These are phyloP conservation scores for Starmera dryadoides DNA, from an alignment of 805 yeast genomes.

Conservation along the genomic window DNA sequence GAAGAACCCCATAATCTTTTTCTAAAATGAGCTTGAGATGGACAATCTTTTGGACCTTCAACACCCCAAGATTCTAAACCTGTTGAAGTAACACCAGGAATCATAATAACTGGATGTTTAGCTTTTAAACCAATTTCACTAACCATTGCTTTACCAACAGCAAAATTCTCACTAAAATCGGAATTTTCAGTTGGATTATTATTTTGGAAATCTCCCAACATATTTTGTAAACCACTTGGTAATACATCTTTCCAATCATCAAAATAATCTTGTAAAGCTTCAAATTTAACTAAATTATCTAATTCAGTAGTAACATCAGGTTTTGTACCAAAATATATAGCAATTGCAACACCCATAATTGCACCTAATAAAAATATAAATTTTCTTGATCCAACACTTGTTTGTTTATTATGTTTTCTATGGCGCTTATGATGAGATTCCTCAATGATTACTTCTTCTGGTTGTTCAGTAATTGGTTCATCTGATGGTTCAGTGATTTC, in stretches of 20 bases:
- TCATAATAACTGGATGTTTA: conserved; percentile 78
- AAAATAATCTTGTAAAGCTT: conserved; percentile 47
- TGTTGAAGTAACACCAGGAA: conserved; percentile 94
- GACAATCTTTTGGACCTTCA: conserved; percentile 70
- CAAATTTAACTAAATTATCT: conserved; percentile 46
- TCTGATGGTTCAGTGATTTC: too few species aligned
- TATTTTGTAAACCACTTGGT: conserved; percentile 57
- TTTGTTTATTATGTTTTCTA: conserved; percentile 1
- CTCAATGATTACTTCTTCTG: too few species aligned
- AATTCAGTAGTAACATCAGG: conserved; percentile 37
- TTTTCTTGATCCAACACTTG: conserved; percentile 43
- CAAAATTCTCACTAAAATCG: conserved; percentile 74
- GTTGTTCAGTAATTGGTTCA: background rate
- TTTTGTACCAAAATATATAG: conserved; percentile 52
- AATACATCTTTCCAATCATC: conserved; percentile 70
- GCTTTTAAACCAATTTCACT: conserved; percentile 42
- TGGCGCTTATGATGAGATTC: background rate
- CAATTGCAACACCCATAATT: conserved; percentile 55
- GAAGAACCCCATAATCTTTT: conserved; percentile 96
- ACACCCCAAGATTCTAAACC: conserved; percentile 94
- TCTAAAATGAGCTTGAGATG: conserved; percentile 77
- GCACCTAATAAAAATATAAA: conserved; percentile 66
- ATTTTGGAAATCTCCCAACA: conserved; percentile 45
- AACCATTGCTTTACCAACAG: conserved; percentile 68
- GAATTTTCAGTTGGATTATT: conserved; percentile 14